Conservation (phyloP, 306 rosid species). For the Medicago ruthenica region DNA sequence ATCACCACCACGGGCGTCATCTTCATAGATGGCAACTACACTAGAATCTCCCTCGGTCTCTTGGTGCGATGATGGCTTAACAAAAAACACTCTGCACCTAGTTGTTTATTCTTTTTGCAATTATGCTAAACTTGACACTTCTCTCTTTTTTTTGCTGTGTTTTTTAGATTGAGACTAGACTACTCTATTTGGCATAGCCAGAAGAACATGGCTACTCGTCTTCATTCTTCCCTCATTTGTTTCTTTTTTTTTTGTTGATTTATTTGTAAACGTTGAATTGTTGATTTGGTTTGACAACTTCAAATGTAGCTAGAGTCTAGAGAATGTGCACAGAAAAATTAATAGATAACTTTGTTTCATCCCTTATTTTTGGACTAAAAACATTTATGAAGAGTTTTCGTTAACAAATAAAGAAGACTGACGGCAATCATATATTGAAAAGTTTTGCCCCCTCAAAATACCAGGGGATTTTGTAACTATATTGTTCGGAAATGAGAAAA, state of each 20-base stretch:
- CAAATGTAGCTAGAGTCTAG: background rate
- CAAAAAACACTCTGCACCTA: too few relatives aligned
- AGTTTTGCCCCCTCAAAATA: background rate
- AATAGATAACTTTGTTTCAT: background rate
- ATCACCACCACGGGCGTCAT: conserved; percentile 52
- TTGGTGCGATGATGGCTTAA: too few relatives aligned
- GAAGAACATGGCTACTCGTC: background rate
- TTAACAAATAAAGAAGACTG: background rate
- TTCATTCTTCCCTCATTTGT: background rate
- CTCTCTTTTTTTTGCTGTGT: too few relatives aligned
- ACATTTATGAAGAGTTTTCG: background rate
- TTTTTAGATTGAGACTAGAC: too few relatives aligned
- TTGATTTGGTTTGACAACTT: conserved; percentile 2
- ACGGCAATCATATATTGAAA: conserved; percentile 11
- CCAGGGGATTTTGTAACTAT: background rate
- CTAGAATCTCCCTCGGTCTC: background rate
- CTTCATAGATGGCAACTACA: conserved; percentile 58
- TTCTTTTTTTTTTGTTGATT: too few relatives aligned
- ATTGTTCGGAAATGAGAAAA: conserved; percentile 32
- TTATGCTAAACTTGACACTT: too few relatives aligned
- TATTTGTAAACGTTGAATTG: background rate
- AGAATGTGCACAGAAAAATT: background rate
- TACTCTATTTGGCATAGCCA: background rate
- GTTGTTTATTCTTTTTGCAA: too few relatives aligned
- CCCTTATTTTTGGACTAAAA: conserved; percentile 13